phyloP scores from a whole-genome alignment of 805 yeast genomes.

The Middelhovenomyces tepae region DNA sequence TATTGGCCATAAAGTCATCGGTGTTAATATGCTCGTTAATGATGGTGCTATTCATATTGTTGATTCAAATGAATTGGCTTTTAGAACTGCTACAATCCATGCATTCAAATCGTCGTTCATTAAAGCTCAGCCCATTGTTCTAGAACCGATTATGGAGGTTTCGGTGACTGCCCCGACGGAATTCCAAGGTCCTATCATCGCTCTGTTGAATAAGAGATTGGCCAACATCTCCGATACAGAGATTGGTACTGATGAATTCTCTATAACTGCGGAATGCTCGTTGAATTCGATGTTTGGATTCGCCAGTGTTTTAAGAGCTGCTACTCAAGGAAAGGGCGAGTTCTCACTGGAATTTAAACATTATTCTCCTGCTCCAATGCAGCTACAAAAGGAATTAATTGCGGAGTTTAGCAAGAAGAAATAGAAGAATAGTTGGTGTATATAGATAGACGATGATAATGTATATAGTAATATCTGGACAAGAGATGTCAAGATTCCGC shows the following conservation, averaged over 20 bases:
- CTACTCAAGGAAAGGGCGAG: slow-evolving; percentile 98
- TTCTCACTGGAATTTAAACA: slow-evolving; percentile 90
- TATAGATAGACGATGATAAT: slow-evolving; percentile 5
- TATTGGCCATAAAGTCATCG: slow-evolving; percentile 88
- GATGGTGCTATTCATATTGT: slow-evolving; percentile 98
- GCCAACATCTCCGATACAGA: slow-evolving; percentile 93
- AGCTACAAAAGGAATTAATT: slow-evolving; percentile 80
- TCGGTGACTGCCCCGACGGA: slow-evolving; percentile 91
- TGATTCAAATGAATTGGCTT: slow-evolving; percentile 92
- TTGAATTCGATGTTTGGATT: slow-evolving; percentile 93
- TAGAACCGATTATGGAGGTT: slow-evolving; percentile 95
- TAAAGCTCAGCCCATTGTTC: slow-evolving; percentile 73
- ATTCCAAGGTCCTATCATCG: slow-evolving; percentile 90
- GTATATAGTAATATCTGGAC: slow-evolving; percentile 16
- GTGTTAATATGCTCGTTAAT: slow-evolving; percentile 84
- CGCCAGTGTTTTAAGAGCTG: slow-evolving; percentile 90
- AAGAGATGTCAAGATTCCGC: too few relatives aligned
- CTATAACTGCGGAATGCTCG: slow-evolving; percentile 91
- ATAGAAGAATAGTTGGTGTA: slow-evolving; percentile 27
- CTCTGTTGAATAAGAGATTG: slow-evolving; percentile 80
- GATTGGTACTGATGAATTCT: slow-evolving; percentile 89
- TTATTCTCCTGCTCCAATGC: slow-evolving; percentile 85
- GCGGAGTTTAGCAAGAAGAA: slow-evolving; percentile 68
- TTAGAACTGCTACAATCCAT: slow-evolving; percentile 82
- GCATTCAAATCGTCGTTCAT: slow-evolving; percentile 90